Evolutionary conservation across 106 monocot species (phyloP).

Genomic region (Hemerocallis citrina): DNA sequence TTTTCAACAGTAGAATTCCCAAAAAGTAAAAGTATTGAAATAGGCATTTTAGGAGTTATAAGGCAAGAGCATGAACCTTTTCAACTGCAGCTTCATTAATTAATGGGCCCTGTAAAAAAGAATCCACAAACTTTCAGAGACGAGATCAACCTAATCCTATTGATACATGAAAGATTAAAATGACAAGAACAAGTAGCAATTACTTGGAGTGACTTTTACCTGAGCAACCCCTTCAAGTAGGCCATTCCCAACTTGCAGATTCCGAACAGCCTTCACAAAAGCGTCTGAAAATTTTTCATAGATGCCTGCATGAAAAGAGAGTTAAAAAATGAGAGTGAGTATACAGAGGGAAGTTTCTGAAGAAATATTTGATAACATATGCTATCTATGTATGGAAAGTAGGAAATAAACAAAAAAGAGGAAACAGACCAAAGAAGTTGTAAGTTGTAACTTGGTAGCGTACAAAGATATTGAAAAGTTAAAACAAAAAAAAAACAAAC

Average conservation of each 20-base stretch:
- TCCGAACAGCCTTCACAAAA: slow-evolving; percentile 70
- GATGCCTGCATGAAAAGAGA: slow-evolving; percentile 47
- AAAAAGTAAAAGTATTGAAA: neutral
- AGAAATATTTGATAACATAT: neutral
- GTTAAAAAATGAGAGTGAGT: neutral
- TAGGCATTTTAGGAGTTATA: neutral
- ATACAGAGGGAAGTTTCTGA: neutral
- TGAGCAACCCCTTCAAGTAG: slow-evolving; percentile 60
- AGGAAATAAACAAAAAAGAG: neutral
- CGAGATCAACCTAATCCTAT: neutral
- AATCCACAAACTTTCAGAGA: neutral
- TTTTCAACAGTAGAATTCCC: neutral
- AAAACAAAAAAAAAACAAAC: no score
- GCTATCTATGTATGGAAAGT: neutral
- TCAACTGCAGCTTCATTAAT: slow-evolving; percentile 93
- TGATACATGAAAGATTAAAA: no score
- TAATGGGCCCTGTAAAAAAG: slow-evolving; percentile 70
- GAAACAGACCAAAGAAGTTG: neutral
- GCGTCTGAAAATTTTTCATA: slow-evolving; percentile 86
- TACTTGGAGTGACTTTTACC: slow-evolving; percentile 32
- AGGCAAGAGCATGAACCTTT: slow-evolving; percentile 34
- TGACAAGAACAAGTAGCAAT: neutral
- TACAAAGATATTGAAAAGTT: no score
- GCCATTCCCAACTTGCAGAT: slow-evolving; percentile 88
- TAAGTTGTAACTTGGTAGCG: neutral